These are phyloP conservation scores for Malbranchea zuffiana DNA, from an alignment of 2,329 filamentous ascomycete species.

Conservation along the genomic window DNA sequence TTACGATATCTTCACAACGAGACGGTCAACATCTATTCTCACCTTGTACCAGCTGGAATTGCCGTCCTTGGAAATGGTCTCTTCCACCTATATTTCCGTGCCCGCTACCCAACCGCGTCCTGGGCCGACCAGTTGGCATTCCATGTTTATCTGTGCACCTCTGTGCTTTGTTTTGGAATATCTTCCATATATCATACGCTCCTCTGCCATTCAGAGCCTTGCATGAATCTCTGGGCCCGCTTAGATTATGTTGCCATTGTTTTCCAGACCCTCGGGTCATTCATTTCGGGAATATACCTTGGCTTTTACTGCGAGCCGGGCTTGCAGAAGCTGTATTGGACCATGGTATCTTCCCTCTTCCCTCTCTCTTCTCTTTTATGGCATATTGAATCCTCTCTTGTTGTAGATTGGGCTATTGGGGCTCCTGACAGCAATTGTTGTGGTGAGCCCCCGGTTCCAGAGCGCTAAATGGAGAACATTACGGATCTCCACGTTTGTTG, in stretches of 20 bases:
- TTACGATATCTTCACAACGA: conserved; percentile 38
- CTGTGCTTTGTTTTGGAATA: conserved; percentile 25
- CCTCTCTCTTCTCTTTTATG: neutral
- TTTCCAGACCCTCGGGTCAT: conserved; percentile 25
- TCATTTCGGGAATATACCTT: conserved; percentile 27
- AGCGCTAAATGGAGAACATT: conserved; percentile 21
- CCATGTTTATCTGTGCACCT: conserved; percentile 19
- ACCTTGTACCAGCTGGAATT: conserved; percentile 30
- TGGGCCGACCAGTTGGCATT: conserved; percentile 14
- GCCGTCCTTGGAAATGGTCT: neutral
- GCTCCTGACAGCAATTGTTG: conserved; percentile 21
- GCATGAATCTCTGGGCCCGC: conserved; percentile 20
- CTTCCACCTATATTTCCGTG: neutral
- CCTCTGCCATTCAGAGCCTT: conserved; percentile 23
- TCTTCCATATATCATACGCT: conserved; percentile 26
- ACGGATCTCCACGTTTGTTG: conserved; percentile 22
- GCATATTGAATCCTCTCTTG: neutral
- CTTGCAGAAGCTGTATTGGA: conserved; percentile 26
- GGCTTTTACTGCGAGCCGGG: conserved; percentile 27
- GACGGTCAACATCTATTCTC: conserved; percentile 36
- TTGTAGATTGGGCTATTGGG: conserved; percentile 23
- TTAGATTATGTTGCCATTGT: conserved; percentile 28
- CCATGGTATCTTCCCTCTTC: conserved; percentile 19
- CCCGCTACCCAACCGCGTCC: no score
- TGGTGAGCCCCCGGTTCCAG: conserved; percentile 27